These are phyloP conservation scores for Thalassiosira delicatula DNA, from an alignment of 352 stramenopile species.

Conservation along the genomic window DNA sequence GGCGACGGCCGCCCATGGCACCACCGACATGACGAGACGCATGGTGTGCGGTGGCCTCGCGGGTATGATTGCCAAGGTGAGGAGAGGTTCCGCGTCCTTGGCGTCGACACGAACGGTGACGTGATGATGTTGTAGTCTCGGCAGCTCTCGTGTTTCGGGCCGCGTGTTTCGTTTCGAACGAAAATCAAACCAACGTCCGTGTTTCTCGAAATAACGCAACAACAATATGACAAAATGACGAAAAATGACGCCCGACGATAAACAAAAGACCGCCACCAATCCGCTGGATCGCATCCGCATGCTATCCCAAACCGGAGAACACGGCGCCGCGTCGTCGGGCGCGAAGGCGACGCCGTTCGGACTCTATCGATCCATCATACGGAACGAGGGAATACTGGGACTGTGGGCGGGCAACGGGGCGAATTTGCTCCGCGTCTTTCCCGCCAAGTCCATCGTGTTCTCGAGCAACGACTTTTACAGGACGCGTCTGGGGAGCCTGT, in stretches of 20 bases:
- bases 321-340: constrained; percentile 37
- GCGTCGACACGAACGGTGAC: too few relatives aligned
- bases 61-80: constrained; percentile 84
- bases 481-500: constrained; percentile 50
- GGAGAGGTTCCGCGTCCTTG: too few relatives aligned
- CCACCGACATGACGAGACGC: constrained; percentile 68
- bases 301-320: constrained; percentile 83
- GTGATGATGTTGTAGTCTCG: too few relatives aligned
- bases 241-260: too few relatives aligned
- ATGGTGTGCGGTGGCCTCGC: constrained; percentile 83
- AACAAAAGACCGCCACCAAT: constrained; percentile 83
- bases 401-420: constrained; percentile 87
- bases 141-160: too few relatives aligned
- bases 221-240: too few relatives aligned
- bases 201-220: too few relatives aligned
- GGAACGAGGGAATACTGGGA: constrained; percentile 83
- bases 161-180: too few relatives aligned
- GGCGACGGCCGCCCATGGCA: constrained; percentile 31
- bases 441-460: constrained; percentile 85
- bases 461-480: constrained; percentile 85
- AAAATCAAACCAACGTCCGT: too few relatives aligned
- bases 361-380: constrained; percentile 79
- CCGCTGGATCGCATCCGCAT: constrained; percentile 84
- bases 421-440: constrained; percentile 86
- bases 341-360: constrained; percentile 45